These are phyloP conservation scores for Fusarium sp. DNA, from an alignment of 2,329 filamentous ascomycete species.

Conservation along the genomic window DNA sequence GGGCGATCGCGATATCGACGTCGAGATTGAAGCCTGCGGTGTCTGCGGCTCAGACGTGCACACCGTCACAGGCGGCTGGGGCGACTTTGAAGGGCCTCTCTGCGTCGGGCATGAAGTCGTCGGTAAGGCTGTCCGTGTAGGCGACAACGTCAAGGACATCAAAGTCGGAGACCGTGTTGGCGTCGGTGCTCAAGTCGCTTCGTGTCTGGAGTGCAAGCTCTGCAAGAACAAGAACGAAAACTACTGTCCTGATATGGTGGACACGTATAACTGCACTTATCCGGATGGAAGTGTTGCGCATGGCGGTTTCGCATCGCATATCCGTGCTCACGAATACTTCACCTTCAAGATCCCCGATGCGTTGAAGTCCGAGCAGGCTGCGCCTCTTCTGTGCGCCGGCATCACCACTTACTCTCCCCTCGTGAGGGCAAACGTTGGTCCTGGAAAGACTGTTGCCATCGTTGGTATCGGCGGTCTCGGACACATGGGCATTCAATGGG, in stretches of 20 bases:
- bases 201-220: slow-evolving; percentile 49
- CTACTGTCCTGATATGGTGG: slow-evolving; percentile 66
- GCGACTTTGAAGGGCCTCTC: slow-evolving; percentile 56
- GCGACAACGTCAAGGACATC: slow-evolving; percentile 59
- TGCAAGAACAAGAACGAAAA: slow-evolving; percentile 64
- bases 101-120: slow-evolving; percentile 74
- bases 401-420: slow-evolving; percentile 79
- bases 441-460: slow-evolving; percentile 76
- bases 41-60: slow-evolving; percentile 73
- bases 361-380: slow-evolving; percentile 59
- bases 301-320: slow-evolving; percentile 68
- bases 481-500: slow-evolving; percentile 77
- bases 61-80: slow-evolving; percentile 55
- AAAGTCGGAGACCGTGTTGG: slow-evolving; percentile 71
- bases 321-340: slow-evolving; percentile 66
- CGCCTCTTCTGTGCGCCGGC: slow-evolving; percentile 82
- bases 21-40: slow-evolving; percentile 72
- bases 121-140: slow-evolving; percentile 65
- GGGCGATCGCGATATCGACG: slow-evolving; percentile 73
- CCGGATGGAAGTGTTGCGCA: slow-evolving; percentile 69
- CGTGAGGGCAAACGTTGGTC: slow-evolving; percentile 71
- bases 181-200: slow-evolving; percentile 37
- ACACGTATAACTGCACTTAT: slow-evolving; percentile 69
- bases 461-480: slow-evolving; percentile 76
- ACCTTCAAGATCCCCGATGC: slow-evolving; percentile 66